Evolutionary conservation across 1,139 yeast species (phyloP).

Genomic region (Wickerhamiella infanticola): DNA sequence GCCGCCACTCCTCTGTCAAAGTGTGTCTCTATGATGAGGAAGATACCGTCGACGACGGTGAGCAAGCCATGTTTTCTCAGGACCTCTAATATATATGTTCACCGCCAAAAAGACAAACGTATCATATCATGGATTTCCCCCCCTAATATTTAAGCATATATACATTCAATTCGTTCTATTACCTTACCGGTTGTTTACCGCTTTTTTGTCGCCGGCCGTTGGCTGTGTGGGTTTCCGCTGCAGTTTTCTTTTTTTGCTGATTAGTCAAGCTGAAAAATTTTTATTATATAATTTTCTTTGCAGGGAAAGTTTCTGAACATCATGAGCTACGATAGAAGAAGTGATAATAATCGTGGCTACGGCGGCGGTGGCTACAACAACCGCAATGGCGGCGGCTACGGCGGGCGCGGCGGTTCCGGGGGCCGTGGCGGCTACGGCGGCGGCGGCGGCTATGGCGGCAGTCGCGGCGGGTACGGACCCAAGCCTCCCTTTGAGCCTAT

Average conservation of each 20-base stretch:
- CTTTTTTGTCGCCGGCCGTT: not conserved
- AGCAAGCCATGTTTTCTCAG: not conserved
- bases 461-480: slow-evolving; percentile 9
- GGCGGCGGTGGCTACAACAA: slow-evolving; percentile 12
- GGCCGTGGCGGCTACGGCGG: slow-evolving; percentile 22
- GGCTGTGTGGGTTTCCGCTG: not conserved
- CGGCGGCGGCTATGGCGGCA: slow-evolving; percentile 15
- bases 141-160: too few relatives aligned
- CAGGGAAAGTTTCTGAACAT: not conserved
- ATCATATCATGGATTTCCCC: too few relatives aligned
- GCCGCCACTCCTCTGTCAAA: not conserved
- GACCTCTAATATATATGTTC: not conserved
- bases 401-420: slow-evolving; percentile 34
- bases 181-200: not conserved
- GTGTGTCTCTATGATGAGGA: not conserved
- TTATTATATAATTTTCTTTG: not conserved
- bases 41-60: not conserved
- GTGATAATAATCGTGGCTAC: slow-evolving; percentile 1
- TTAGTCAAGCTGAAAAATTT: slow-evolving; percentile 1
- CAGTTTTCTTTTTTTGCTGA: not conserved
- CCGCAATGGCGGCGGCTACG: slow-evolving; percentile 32
- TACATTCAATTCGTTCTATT: too few relatives aligned
- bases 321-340: not conserved
- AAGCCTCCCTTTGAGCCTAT: not conserved
- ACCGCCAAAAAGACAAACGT: too few relatives aligned